These are phyloP conservation scores for Mycosphaerella sp. DNA, from an alignment of 2,329 filamentous ascomycete genomes.

Conservation along the genomic window DNA sequence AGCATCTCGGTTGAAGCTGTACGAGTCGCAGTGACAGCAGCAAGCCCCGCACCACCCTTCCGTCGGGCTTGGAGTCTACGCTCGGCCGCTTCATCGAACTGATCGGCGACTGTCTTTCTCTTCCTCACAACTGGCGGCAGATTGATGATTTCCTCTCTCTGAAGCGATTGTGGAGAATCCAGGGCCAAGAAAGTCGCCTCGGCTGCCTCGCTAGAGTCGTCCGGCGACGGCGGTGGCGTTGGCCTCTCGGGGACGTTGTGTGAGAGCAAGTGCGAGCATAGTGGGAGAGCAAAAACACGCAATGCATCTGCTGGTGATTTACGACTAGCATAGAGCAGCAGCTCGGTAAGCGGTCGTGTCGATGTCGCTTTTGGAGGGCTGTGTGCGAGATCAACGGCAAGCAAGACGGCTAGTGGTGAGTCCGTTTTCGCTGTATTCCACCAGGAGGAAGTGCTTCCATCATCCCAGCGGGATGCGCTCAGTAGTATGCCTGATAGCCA, in stretches of 20 bases:
- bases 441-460: constrained; percentile 9
- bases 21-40: constrained; percentile 35
- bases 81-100: constrained; percentile 45
- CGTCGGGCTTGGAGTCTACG: constrained; percentile 39
- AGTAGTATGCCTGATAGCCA: constrained; percentile 21
- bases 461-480: background rate
- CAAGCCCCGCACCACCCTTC: constrained; percentile 39
- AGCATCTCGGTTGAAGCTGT: constrained; percentile 25
- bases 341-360: constrained; percentile 25
- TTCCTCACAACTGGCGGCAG: constrained; percentile 32
- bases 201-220: constrained; percentile 4
- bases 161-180: background rate
- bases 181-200: constrained; percentile 25
- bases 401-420: constrained; percentile 19
- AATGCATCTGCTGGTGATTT: constrained; percentile 7
- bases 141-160: constrained; percentile 20
- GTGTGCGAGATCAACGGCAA: constrained; percentile 6
- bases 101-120: constrained; percentile 37
- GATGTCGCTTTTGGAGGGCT: background rate
- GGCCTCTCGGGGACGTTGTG: constrained; percentile 7
- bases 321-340: constrained; percentile 42
- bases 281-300: constrained; percentile 36
- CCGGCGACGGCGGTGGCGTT: constrained; percentile 27
- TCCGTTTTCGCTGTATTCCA: constrained; percentile 19
- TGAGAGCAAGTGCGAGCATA: constrained; percentile 40